Conservation (phyloP, 495 filamentous ascomycete species). For the Aspergillus affinis region DNA sequence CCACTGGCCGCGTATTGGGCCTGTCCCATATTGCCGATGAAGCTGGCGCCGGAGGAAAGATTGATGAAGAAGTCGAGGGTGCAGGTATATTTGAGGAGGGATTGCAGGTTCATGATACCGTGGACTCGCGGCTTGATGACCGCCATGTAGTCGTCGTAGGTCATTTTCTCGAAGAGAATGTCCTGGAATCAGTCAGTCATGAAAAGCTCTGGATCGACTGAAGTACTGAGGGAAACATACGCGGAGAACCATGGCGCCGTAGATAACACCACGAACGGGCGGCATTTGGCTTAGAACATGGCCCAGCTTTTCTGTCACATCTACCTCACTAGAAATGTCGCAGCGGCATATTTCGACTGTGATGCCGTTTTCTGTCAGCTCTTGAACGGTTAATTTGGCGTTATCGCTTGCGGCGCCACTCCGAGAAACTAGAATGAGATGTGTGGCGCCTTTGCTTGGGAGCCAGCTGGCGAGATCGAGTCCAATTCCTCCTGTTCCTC, state of each 20-base stretch:
- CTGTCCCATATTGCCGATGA: slow-evolving; percentile 45
- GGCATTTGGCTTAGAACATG: slow-evolving; percentile 20
- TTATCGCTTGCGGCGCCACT: slow-evolving; percentile 28
- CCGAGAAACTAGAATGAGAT: slow-evolving; percentile 51
- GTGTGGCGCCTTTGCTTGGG: slow-evolving; percentile 54
- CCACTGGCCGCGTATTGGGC: slow-evolving; percentile 44
- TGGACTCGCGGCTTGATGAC: slow-evolving; percentile 47
- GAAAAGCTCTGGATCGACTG: neutral
- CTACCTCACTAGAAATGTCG: slow-evolving; percentile 24
- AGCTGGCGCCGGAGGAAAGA: slow-evolving; percentile 41
- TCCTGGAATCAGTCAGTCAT: slow-evolving; percentile 26
- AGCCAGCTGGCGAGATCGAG: slow-evolving; percentile 60
- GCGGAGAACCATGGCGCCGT: slow-evolving; percentile 42
- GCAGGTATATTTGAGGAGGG: slow-evolving; percentile 33
- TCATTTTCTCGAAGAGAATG: slow-evolving; percentile 47
- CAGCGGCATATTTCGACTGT: slow-evolving; percentile 28
- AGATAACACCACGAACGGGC: slow-evolving; percentile 38
- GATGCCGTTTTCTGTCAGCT: slow-evolving; percentile 34
- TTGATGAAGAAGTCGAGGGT: slow-evolving; percentile 53
- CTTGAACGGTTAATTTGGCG: slow-evolving; percentile 32
- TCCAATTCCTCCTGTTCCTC: slow-evolving; percentile 60
- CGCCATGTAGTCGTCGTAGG: slow-evolving; percentile 37
- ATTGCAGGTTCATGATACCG: slow-evolving; percentile 58
- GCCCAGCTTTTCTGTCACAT: slow-evolving; percentile 21
- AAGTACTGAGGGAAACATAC: slow-evolving; percentile 14